Evolutionary conservation across 23 red algal species (phyloP), one percentile per base, ranked within the genome.

Genomic region (Cyanidioschyzon merolae): DNA sequence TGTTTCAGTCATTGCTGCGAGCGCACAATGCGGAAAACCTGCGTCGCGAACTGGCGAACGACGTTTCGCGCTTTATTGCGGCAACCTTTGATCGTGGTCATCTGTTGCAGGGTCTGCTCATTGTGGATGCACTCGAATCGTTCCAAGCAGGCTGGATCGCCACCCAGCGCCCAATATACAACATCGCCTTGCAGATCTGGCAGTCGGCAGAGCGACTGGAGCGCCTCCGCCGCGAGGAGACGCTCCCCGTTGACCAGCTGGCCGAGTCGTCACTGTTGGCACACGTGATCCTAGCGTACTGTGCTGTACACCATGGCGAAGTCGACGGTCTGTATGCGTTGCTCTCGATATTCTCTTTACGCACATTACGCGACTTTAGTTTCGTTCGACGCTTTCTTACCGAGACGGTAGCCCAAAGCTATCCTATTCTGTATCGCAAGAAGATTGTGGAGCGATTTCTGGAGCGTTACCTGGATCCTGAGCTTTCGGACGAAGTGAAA

Each of bases 311-410:
- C 68, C 38, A 34, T 30, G 77, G 57, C 24, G 85, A 86, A 38
- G 68, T 98, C 16, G 80, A 76, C 41, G 67, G 77, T n/a, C 77
- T 98, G 24, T 98, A 91, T 80, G 50, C 81, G 27, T 63, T 98
- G 38, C 79, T 98, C 32, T 79, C 82, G 34, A 80, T 98, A 16
- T 98, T 98, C 84, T 91, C 86, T 17, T 41, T 80, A 0, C 77
- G 89, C 35, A 85, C 86, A 71, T 76, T 85, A n/a, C 76, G 67
- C 31, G 94, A 98, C 54, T 98, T 98, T 75, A 63, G 84, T 0
- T 98, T 98, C 83, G 85, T 98, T 39, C 77, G 77, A 37, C 54
- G 50, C 0, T 98, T 90, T 59, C 74, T 86, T 25, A 39, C 58
- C 1, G 75, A 83, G 15, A 83, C 45, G 18, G 79, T 95, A 0